phyloP scores from a whole-genome alignment of 768 basidiomycete species.

The Mycena albidolilacea region DNA sequence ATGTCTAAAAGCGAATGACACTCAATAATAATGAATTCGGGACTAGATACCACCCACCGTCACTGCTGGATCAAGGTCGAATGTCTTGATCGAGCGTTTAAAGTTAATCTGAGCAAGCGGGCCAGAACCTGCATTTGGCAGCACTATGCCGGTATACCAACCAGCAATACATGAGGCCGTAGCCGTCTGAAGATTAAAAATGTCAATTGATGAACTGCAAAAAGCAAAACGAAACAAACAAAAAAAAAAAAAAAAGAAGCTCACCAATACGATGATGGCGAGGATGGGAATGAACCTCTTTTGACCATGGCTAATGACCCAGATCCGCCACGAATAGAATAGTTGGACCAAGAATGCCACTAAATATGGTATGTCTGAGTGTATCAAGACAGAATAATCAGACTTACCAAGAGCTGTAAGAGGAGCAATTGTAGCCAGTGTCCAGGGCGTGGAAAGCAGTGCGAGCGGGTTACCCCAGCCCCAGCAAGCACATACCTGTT shows the following conservation, averaged over 20 bases:
- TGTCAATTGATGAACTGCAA: neutral
- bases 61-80: conserved; percentile 7
- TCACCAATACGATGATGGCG: conserved; percentile 14
- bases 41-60: conserved; percentile 10
- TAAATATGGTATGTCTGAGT: neutral
- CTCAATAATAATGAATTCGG: neutral
- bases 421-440: conserved; percentile 19
- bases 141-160: conserved; percentile 22
- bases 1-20: conserved; percentile 12
- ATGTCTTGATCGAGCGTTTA: conserved; percentile 20
- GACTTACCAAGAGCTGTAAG: conserved; percentile 23
- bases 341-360: conserved; percentile 22
- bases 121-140: conserved; percentile 11
- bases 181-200: conserved; percentile 7
- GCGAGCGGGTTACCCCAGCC: conserved; percentile 19
- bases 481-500: conserved; percentile 17
- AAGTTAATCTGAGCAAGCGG: conserved; percentile 11
- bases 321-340: conserved; percentile 24
- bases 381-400: conserved; percentile 4
- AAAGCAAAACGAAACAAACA: neutral
- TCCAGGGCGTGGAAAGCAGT: conserved; percentile 20
- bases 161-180: conserved; percentile 13
- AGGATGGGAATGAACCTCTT: conserved; percentile 18
- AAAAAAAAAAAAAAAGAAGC: neutral
- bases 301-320: conserved; percentile 17